Evolutionary conservation across 106 monocot genomes (phyloP).

Genomic region (Apostasia shenzhenica): DNA sequence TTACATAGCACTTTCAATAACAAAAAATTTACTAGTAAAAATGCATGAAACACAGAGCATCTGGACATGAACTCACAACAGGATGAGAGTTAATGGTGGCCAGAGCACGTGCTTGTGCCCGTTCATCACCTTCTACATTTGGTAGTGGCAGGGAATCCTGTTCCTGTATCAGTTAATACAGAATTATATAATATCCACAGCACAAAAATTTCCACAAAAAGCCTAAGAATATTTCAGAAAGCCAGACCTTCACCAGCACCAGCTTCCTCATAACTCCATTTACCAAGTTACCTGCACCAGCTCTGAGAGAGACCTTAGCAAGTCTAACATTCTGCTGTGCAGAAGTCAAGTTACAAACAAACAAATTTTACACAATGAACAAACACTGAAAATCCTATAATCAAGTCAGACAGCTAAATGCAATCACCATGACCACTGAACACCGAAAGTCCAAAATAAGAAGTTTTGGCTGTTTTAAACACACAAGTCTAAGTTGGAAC

Average conservation of each 20-base stretch:
- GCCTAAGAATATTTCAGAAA: neutral
- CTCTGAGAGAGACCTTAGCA: constrained; percentile 82
- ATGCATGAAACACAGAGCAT: constrained; percentile 3
- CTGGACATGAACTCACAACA: constrained; percentile 60
- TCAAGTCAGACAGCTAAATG: too few species aligned
- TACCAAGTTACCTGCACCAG: constrained; percentile 97
- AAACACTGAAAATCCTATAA: neutral
- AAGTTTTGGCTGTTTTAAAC: too few species aligned
- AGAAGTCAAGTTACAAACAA: constrained; percentile 11
- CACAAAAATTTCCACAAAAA: neutral
- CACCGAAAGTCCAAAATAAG: too few species aligned
- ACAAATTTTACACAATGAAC: constrained; percentile 2
- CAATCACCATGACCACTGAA: too few species aligned
- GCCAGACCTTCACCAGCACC: constrained; percentile 55
- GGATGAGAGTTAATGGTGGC: constrained; percentile 90
- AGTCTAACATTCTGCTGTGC: constrained; percentile 83
- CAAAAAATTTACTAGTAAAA: constrained; percentile 3
- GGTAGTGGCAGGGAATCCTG: constrained; percentile 73
- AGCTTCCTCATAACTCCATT: constrained; percentile 88
- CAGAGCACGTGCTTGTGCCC: constrained; percentile 95
- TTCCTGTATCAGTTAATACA: constrained; percentile 44
- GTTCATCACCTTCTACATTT: constrained; percentile 89
- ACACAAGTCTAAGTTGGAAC: too few species aligned
- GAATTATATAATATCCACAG: neutral
- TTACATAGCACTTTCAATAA: neutral